Evolutionary conservation across 768 basidiomycete species (phyloP), one percentile per base, ranked within the genome.

Genomic region (Lactarius hatsudake): DNA sequence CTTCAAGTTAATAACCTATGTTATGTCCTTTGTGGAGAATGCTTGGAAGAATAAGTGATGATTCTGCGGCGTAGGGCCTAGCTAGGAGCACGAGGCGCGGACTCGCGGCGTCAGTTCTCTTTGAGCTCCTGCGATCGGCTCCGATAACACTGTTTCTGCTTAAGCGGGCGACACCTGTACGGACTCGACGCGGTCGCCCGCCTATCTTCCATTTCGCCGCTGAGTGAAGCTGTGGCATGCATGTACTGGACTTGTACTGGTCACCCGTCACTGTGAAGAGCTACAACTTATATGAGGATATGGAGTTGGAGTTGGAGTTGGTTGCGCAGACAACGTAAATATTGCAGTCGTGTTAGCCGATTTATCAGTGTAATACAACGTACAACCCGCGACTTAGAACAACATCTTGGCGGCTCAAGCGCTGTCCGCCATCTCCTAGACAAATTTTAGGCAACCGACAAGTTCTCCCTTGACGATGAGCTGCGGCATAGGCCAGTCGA

Each of bases 361-460:
- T 15, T 53, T 15, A 15, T 23, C n/a, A 26, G 48, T 26, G 51
- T 53, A 53, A 28, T 53, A 53, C 51, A 53, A 26, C 51, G 2
- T 53, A 53, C 51, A 53, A 53, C 26, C 26, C 2, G 13, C 51
- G 0, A 26, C 5, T 1, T 17, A 13, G 51, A 53, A 15, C 15
- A 53, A 26, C 23, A 51, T 26, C 23, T 51, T 0, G 23, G 48
- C 48, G 13, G 12, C 23, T 53, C 26, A 53, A 13, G 13, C 51
- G 66, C 74, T 88, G 38, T 89, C 85, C 17, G 84, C 85, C 91
- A 96, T 91, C 79, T 98, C 96, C 75, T 87, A 84, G 26, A 96
- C 85, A 60, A 98, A 88, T 75, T 98, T 96, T 61, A 98, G 78
- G 5, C 96, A 96, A n/a, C 96, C 96, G 18, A 97, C 87, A 20